Evolutionary conservation across 1,139 yeast genomes (phyloP).

Genomic region (Yamadazyma trypodendri): DNA sequence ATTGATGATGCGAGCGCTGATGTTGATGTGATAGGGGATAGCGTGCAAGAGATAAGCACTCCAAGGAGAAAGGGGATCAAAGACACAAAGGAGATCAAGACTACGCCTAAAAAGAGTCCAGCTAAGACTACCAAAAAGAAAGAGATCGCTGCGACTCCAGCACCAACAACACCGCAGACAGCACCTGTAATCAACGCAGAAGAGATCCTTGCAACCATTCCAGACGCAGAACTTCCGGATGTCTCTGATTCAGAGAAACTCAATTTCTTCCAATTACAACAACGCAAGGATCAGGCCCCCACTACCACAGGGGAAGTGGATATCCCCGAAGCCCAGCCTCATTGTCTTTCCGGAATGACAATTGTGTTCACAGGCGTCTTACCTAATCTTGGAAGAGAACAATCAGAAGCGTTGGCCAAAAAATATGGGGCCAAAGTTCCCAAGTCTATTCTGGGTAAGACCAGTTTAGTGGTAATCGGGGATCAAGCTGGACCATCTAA

Average conservation of each 20-base stretch:
- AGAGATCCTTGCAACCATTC: slow-evolving; percentile 57
- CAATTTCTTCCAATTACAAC: slow-evolving; percentile 47
- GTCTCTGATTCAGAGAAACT: slow-evolving; percentile 50
- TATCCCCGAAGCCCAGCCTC: slow-evolving; percentile 74
- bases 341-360: slow-evolving; percentile 82
- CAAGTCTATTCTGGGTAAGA: slow-evolving; percentile 79
- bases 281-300: slow-evolving; percentile 41
- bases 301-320: slow-evolving; percentile 29
- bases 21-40: slow-evolving; percentile 2
- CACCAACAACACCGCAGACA: too few species aligned
- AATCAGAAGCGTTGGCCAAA: slow-evolving; percentile 74
- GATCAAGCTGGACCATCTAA: slow-evolving; percentile 98
- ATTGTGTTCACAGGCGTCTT: slow-evolving; percentile 92
- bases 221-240: slow-evolving; percentile 70
- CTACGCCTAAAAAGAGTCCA: slow-evolving; percentile 9
- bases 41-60: slow-evolving; percentile 11
- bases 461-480: slow-evolving; percentile 88
- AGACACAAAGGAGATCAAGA: slow-evolving; percentile 6
- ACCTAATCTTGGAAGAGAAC: slow-evolving; percentile 75
- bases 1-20: slow-evolving; percentile 12
- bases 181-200: slow-evolving; percentile 40
- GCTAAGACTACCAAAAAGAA: slow-evolving; percentile 12
- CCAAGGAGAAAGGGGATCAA: background rate
- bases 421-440: slow-evolving; percentile 94
- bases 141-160: slow-evolving; percentile 7